phyloP scores from a whole-genome alignment of 306 rosid genomes.

The Glycine latifolia region DNA sequence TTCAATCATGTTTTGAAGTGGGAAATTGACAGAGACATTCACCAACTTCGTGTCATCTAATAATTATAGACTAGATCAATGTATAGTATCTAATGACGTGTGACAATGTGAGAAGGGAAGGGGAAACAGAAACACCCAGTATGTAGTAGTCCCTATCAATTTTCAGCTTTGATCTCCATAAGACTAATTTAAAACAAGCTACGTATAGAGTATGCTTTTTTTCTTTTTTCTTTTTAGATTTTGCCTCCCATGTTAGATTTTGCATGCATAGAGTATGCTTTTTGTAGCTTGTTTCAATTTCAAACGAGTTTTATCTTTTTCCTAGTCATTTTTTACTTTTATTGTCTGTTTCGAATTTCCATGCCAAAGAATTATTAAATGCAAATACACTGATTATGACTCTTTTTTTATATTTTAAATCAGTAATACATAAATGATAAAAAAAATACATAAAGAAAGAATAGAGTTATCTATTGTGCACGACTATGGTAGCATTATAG shows the following conservation, averaged over 20 bases:
- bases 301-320: background rate
- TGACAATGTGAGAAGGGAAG: background rate
- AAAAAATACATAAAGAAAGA: background rate
- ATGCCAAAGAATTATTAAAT: background rate
- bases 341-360: background rate
- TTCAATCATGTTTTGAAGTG: background rate
- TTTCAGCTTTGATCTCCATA: constrained; percentile 22
- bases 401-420: background rate
- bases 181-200: constrained; percentile 35
- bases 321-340: background rate
- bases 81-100: constrained; percentile 21
- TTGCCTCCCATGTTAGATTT: too few relatives aligned
- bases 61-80: constrained; percentile 6
- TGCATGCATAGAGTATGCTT: constrained; percentile 1
- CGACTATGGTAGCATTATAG: background rate
- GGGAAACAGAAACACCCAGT: constrained; percentile 11
- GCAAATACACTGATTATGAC: too few relatives aligned
- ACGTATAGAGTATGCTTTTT: background rate
- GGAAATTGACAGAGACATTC: constrained; percentile 25
- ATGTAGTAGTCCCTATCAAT: constrained; percentile 25
- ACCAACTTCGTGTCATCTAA: constrained; percentile 19
- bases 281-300: constrained; percentile 6
- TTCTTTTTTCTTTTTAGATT: too few relatives aligned
- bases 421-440: too few relatives aligned
- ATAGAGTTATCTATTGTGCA: background rate